These are phyloP conservation scores for Blumeria graminis DNA, from an alignment of 2,329 filamentous ascomycete genomes.

Conservation along the genomic window DNA sequence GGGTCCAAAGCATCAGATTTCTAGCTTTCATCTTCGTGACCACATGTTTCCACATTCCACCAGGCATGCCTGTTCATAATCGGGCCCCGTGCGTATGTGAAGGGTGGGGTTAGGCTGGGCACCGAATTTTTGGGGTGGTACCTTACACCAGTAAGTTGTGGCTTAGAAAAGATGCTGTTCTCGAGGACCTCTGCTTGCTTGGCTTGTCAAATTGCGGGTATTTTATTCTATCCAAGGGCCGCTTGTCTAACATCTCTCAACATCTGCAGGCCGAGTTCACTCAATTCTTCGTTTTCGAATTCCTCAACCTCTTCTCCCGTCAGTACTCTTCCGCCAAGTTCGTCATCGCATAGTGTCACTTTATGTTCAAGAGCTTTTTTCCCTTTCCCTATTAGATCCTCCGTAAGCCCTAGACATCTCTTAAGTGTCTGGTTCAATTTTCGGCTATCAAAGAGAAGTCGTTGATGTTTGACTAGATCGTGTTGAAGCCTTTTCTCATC, in stretches of 20 bases:
- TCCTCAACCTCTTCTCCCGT: constrained; percentile 36
- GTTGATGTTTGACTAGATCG: constrained; percentile 71
- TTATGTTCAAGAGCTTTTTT: constrained; percentile 68
- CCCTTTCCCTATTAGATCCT: constrained; percentile 72
- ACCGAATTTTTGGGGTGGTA: too few relatives aligned
- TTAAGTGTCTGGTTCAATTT: constrained; percentile 91
- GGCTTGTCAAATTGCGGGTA: too few relatives aligned
- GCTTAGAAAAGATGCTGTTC: too few relatives aligned
- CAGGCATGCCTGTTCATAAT: too few relatives aligned
- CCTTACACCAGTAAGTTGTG: too few relatives aligned
- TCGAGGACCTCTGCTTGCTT: too few relatives aligned
- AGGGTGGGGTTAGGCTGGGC: too few relatives aligned
- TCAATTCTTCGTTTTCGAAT: constrained; percentile 12
- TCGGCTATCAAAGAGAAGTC: constrained; percentile 70
- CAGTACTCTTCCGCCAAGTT: constrained; percentile 60
- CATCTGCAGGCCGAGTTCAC: constrained; percentile 10
- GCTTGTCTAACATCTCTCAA: constrained; percentile 11
- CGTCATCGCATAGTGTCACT: constrained; percentile 55
- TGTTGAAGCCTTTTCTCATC: constrained; percentile 68
- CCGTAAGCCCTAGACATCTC: constrained; percentile 69
- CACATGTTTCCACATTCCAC: too few relatives aligned
- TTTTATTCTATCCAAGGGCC: constrained; percentile 1
- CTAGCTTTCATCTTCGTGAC: too few relatives aligned
- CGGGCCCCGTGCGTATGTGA: too few relatives aligned
- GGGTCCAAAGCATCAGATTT: too few relatives aligned